Evolutionary conservation across 768 basidiomycete species (phyloP).

Genomic region (Scleroderma bovista): DNA sequence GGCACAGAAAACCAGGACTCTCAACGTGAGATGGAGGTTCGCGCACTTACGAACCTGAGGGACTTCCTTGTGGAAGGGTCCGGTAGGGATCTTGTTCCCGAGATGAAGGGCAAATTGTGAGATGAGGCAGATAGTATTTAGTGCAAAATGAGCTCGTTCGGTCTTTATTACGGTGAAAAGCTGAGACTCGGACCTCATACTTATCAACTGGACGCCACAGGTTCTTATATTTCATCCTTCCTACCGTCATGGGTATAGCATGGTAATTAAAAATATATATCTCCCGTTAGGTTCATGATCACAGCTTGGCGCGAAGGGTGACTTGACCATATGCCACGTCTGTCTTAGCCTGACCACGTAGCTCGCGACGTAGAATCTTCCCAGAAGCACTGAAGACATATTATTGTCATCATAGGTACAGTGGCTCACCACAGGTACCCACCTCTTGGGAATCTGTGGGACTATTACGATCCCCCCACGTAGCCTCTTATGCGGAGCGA

Average conservation of each 20-base stretch:
- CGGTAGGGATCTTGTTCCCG: slow-evolving; percentile 65
- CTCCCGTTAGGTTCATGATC: too few relatives aligned
- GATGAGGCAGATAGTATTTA: too few relatives aligned
- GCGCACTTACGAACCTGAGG: slow-evolving; percentile 71
- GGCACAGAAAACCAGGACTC: slow-evolving; percentile 84
- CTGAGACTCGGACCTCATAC: too few relatives aligned
- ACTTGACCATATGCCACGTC: slow-evolving; percentile 35
- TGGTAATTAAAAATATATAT: too few relatives aligned
- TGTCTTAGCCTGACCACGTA: slow-evolving; percentile 61
- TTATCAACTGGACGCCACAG: background rate
- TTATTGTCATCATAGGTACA: background rate
- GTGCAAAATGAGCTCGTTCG: too few relatives aligned
- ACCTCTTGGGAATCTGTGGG: slow-evolving; percentile 36
- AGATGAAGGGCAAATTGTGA: slow-evolving; percentile 31
- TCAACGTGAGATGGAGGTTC: slow-evolving; percentile 77
- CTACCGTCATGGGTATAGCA: background rate
- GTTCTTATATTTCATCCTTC: background rate
- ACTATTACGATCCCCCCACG: slow-evolving; percentile 67
- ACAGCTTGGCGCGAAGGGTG: too few relatives aligned
- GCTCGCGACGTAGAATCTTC: slow-evolving; percentile 78
- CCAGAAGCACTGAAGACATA: slow-evolving; percentile 60
- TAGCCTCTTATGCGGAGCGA: slow-evolving; percentile 72
- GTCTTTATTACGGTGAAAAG: too few relatives aligned
- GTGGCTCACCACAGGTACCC: background rate
- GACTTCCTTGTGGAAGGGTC: slow-evolving; percentile 62